Conservation (phyloP, 2,329 filamentous ascomycete species). For the Periconia sp. region DNA sequence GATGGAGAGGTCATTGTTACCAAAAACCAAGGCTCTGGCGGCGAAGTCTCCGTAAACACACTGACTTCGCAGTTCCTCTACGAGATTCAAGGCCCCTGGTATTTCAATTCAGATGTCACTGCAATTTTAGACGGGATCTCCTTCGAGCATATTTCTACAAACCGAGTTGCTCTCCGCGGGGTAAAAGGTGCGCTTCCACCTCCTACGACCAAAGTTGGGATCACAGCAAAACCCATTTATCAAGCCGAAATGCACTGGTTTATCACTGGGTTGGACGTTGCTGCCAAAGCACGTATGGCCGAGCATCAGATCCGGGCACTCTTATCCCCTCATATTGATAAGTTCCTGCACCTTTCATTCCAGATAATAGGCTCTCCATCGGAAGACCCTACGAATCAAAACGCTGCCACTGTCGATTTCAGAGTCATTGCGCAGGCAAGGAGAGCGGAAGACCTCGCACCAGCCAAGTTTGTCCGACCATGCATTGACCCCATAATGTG, state of each 20-base stretch:
- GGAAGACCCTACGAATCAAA: constrained; percentile 52
- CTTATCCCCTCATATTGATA: constrained; percentile 44
- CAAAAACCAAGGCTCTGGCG: constrained; percentile 40
- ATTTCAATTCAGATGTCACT: constrained; percentile 64
- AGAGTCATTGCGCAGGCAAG: constrained; percentile 56
- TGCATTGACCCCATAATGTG: constrained; percentile 52
- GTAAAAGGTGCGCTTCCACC: constrained; percentile 52
- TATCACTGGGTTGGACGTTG: constrained; percentile 52
- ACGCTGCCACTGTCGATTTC: constrained; percentile 57
- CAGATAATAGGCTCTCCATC: constrained; percentile 47
- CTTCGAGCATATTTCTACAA: constrained; percentile 58
- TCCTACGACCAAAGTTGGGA: constrained; percentile 49
- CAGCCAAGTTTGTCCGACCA: constrained; percentile 48
- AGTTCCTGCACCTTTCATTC: constrained; percentile 45
- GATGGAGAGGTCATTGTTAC: constrained; percentile 33
- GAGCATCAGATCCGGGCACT: constrained; percentile 43
- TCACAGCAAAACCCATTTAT: constrained; percentile 53
- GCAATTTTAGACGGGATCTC: constrained; percentile 58
- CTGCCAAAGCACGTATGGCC: constrained; percentile 53
- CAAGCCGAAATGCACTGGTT: constrained; percentile 56
- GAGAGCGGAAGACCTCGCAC: constrained; percentile 39
- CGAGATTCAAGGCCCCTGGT: constrained; percentile 52
- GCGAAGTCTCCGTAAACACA: constrained; percentile 55
- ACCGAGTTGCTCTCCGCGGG: constrained; percentile 57
- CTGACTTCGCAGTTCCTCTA: constrained; percentile 61